A percentile compares a stretch with the other conserved stretches of the same genome.
These are phyloP conservation scores for Fusarium paranaense DNA, from an alignment of 2,329 filamentous ascomycete genomes.

Conservation along the genomic window DNA sequence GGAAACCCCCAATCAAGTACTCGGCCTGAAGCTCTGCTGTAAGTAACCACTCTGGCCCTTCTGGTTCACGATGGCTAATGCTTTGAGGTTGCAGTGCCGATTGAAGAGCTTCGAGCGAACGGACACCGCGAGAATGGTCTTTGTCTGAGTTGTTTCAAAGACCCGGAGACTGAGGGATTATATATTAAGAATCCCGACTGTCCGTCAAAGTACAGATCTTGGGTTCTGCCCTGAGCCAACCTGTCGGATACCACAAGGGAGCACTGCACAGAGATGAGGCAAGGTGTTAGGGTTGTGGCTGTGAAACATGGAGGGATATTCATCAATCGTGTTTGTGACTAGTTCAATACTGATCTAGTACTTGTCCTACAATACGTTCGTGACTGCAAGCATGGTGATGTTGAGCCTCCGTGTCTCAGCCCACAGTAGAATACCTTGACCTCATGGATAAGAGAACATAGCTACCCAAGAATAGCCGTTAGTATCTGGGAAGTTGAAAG, in stretches of 20 bases:
- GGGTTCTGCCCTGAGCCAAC: neutral
- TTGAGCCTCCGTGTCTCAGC: neutral
- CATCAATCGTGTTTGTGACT: neutral
- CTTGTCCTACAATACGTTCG: neutral
- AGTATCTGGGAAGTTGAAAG: neutral
- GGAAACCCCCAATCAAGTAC: neutral
- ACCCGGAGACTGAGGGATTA: too few relatives aligned
- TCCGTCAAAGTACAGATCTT: neutral
- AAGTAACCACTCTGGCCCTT: accelerated
- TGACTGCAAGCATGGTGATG: neutral
- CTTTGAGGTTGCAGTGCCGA: neutral
- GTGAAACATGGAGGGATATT: too few relatives aligned
- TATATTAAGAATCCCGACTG: too few relatives aligned
- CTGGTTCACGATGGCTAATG: neutral
- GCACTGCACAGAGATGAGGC: neutral
- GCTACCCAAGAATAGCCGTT: neutral
- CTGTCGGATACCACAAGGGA: neutral
- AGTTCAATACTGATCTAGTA: neutral
- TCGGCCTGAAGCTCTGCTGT: neutral
- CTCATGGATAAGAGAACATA: too few relatives aligned
- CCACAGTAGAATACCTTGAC: neutral
- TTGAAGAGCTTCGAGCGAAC: neutral
- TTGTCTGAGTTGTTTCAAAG: neutral
- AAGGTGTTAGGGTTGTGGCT: too few relatives aligned
- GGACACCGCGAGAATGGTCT: neutral